Evolutionary conservation across 1,284 basidiomycete species (phyloP), one percentile per base, ranked within the genome.

Genomic region (Papiliotrema flavescens): DNA sequence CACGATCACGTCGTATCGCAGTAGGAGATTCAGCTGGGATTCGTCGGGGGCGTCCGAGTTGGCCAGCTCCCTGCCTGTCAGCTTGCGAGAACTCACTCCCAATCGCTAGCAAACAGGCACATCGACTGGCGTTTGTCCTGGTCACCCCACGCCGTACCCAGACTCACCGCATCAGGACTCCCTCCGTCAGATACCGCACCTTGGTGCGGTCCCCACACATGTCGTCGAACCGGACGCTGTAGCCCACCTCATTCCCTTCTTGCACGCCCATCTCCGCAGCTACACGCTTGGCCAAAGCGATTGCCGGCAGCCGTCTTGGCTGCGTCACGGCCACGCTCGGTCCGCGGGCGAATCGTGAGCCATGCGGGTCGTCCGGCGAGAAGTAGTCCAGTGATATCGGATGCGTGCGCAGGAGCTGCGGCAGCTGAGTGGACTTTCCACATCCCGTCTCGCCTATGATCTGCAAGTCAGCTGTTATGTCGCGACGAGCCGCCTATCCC

Each of bases 381-480:
- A 61, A 74, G 49, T 71, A 56, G 13, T 63, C 61, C 2, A 64
- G 55, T 1, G 72, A 64, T 9, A 64, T 44, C 9, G 50, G 22
- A 55, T 76, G 69, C 3, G 66, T 85, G 46, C 92, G 82, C 24
- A 98, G 79, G 67, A 94, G 91, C 74, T 95, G 89, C 0, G 93
- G 91, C 28, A 95, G 84, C 80, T 95, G 94, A 46, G 95, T 98
- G 0, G 95, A 97, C 79, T 98, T 98, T 59, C 95, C 95, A 24
- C 92, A 96, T 36, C 95, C 96, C 0, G 95, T 98, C 78, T 98
- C 95, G 51, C 94, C 95, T 17, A 98, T 80, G 23, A 98, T 82
- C 74, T 76, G 36, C 28, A 17, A 9, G n/a, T 15, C 40, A 17
- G 47, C 39, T 32, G 19, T n/a, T 39, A 15, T 36, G 35, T 34